phyloP scores from a whole-genome alignment of 148 eudicot genomes.

The Silene latifolia region DNA sequence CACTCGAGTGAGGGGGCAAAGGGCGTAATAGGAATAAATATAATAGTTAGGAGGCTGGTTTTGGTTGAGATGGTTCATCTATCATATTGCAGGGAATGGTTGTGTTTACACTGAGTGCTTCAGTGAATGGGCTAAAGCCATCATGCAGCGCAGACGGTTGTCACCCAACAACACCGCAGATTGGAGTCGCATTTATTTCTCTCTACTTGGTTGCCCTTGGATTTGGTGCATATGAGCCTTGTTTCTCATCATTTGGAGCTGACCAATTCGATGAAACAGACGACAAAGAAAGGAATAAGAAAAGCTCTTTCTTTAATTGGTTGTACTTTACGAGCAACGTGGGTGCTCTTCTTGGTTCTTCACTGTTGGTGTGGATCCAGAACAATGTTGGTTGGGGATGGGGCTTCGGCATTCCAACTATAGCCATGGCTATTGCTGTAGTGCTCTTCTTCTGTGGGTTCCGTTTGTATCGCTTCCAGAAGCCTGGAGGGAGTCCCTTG shows the following conservation, averaged over 20 bases:
- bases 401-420: slow-evolving; percentile 30
- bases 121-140: slow-evolving; percentile 37
- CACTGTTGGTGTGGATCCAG: slow-evolving; percentile 28
- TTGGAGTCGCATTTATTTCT: slow-evolving; percentile 19
- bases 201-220: slow-evolving; percentile 30
- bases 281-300: slow-evolving; percentile 28
- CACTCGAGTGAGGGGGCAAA: too few species aligned
- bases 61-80: too few species aligned
- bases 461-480: slow-evolving; percentile 28
- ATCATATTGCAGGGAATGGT: slow-evolving; percentile 41
- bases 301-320: slow-evolving; percentile 32
- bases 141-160: slow-evolving; percentile 30
- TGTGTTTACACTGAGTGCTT: slow-evolving; percentile 37
- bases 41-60: too few species aligned
- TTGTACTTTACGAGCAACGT: slow-evolving; percentile 30
- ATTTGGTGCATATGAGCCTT: slow-evolving; percentile 30
- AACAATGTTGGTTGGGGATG: slow-evolving; percentile 27
- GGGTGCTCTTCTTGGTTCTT: slow-evolving; percentile 24
- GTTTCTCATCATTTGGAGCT: slow-evolving; percentile 31
- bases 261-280: slow-evolving; percentile 34
- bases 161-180: slow-evolving; percentile 24
- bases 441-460: slow-evolving; percentile 26
- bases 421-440: slow-evolving; percentile 26
- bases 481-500: slow-evolving; percentile 30
- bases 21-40: too few species aligned